These are phyloP conservation scores for Halenospora varia DNA, from an alignment of 495 filamentous ascomycete species.

Conservation along the genomic window DNA sequence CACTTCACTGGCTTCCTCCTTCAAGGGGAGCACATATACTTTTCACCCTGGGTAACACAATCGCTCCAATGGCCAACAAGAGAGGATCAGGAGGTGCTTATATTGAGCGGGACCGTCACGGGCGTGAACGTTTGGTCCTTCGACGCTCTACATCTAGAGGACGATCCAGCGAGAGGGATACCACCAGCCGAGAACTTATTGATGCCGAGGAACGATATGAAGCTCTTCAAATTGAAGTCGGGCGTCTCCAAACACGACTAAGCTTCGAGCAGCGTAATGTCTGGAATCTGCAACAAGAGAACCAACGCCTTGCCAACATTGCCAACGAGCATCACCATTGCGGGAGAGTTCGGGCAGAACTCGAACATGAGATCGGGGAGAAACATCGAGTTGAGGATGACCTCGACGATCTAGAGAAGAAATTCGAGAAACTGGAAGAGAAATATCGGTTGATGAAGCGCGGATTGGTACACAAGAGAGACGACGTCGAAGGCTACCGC, in stretches of 20 bases:
- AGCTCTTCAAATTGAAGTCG: conserved; percentile 10
- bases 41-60: conserved; percentile 18
- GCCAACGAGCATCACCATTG: conserved; percentile 18
- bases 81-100: neutral
- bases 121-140: conserved; percentile 12
- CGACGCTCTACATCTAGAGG: neutral
- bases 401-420: conserved; percentile 42
- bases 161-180: neutral
- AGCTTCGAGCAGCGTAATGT: conserved; percentile 16
- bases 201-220: conserved; percentile 20
- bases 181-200: conserved; percentile 13
- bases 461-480: conserved; percentile 32
- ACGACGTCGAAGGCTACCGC: conserved; percentile 28
- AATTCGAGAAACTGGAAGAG: conserved; percentile 23
- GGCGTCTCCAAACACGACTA: conserved; percentile 14
- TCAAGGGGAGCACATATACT: neutral
- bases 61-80: conserved; percentile 12
- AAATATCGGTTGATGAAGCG: conserved; percentile 43
- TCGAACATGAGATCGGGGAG: conserved; percentile 11
- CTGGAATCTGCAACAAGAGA: conserved; percentile 10
- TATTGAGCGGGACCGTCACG: conserved; percentile 16
- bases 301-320: conserved; percentile 10
- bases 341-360: conserved; percentile 5
- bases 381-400: conserved; percentile 37
- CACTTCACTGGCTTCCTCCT: conserved; percentile 8